Evolutionary conservation across 1,139 yeast genomes (phyloP), one percentile per base, ranked within the genome.

Genomic region (Lodderomyces pseudojiufengensis): DNA sequence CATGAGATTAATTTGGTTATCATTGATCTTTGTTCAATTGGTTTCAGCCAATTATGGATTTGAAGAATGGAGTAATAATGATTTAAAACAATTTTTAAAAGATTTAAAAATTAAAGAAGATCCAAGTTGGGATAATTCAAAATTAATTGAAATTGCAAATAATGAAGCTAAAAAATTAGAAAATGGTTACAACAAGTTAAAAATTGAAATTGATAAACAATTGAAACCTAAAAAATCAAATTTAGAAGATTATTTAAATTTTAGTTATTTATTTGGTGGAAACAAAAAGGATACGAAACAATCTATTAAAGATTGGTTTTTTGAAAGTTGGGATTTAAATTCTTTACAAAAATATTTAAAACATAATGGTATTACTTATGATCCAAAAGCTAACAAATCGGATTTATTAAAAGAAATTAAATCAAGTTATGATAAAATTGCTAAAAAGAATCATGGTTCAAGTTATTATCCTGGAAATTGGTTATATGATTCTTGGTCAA

Each of bases 381-480:
- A 57, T 12, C 55, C 59, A 32, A 50, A 55, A 15, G 37, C 43
- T 14, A 48, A 63, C 7, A 58, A 61, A 41, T 57, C 60, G 32
- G 62, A 68, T 14, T 52, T 76, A 47, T 42, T 68, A 32, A 48
- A 59, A 10, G 37, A 51, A 26, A 68, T 70, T n/a, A 58, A 65
- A 47, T 48, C 57, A 9, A 55, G 64, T 41, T 71, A 64, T 47
- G 61, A 62, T 40, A 51, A 52, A 22, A 54, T 72, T 41, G 62
- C 67, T 23, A 54, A 55, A 31, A 47, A 52, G 22, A 47, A 57
- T 36, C 54, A 62, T 1, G 60, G 60, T 4, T 61, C 76, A 2
- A 78, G 76, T 9, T 55, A 54, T 31, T 73, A 75, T 41, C 73
- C 78, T n/a, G 73, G 78, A 9, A 65, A 62, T 34, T 67, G 76